Conservation (phyloP, 306 rosid genomes). For the Castanopsis chinensis region DNA sequence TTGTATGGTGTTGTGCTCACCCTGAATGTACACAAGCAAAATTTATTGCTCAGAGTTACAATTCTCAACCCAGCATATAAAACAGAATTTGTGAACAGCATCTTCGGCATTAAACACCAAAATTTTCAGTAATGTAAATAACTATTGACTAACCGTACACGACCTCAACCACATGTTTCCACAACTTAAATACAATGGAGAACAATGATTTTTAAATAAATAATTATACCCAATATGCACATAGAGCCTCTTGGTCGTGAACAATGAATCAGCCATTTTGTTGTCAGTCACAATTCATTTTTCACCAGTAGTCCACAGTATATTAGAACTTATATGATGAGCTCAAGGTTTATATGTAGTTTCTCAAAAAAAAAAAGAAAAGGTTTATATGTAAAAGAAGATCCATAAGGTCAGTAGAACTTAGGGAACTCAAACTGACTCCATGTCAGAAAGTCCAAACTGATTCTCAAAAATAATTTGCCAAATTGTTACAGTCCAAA, state of each 20-base stretch:
- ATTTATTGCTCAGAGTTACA: conserved; percentile 10
- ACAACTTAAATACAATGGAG: too few relatives aligned
- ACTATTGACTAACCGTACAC: too few relatives aligned
- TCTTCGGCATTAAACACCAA: not conserved
- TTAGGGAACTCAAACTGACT: not conserved
- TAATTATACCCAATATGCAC: not conserved
- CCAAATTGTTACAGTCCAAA: not conserved
- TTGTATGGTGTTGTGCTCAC: conserved; percentile 55
- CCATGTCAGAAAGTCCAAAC: not conserved
- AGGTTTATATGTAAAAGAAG: not conserved
- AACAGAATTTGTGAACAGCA: not conserved
- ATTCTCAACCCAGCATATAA: not conserved
- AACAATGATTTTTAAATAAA: too few relatives aligned
- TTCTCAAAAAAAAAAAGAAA: too few relatives aligned
- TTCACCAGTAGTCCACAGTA: not conserved
- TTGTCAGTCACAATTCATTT: not conserved
- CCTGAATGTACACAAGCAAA: conserved; percentile 38
- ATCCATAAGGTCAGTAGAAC: not conserved
- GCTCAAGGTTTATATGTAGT: not conserved
- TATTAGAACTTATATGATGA: too few relatives aligned
- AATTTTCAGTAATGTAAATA: not conserved
- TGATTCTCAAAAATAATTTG: not conserved
- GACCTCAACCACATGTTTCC: too few relatives aligned
- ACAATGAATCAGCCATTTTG: not conserved
- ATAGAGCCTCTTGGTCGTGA: not conserved